A percentile compares a stretch with the other conserved stretches of the same genome.
phyloP scores from a whole-genome alignment of 352 stramenopile genomes.

The Globisporangium splendens region DNA sequence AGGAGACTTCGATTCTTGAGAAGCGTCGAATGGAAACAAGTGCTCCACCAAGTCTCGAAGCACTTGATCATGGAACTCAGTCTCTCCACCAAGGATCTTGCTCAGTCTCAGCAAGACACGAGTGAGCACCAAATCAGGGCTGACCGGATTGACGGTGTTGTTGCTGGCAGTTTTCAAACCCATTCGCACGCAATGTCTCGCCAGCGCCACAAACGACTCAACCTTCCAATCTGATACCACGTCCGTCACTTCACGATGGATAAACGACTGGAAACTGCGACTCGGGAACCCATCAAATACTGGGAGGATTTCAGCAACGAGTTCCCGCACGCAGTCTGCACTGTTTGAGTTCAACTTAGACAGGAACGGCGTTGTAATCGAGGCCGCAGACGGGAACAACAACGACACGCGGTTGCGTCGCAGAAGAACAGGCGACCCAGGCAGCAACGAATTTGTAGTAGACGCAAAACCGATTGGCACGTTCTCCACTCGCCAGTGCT shows the following conservation, averaged over 20 bases:
- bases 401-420: conserved; percentile 67
- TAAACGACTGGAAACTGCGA: conserved; percentile 49
- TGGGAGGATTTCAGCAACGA: conserved; percentile 54
- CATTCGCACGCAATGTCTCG: conserved; percentile 57
- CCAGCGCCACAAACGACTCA: conserved; percentile 63
- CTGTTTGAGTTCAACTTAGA: conserved; percentile 26
- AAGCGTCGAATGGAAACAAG: conserved; percentile 46
- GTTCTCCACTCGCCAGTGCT: conserved; percentile 68
- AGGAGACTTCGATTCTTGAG: conserved; percentile 21
- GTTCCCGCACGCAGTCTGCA: conserved; percentile 43
- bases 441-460: conserved; percentile 36
- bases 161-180: conserved; percentile 21
- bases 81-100: conserved; percentile 45
- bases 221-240: conserved; percentile 57
- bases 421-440: conserved; percentile 59
- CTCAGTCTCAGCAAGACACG: conserved; percentile 55
- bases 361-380: conserved; percentile 46
- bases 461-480: conserved; percentile 64
- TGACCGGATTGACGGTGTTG: conserved; percentile 12
- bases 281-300: conserved; percentile 66
- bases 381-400: conserved; percentile 50
- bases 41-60: conserved; percentile 56
- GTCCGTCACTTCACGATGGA: conserved; percentile 60
- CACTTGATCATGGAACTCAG: conserved; percentile 48
- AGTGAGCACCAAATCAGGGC: conserved; percentile 42